phyloP scores from a whole-genome alignment of 345 rosid species.

The Eucalyptus erythrocorys region DNA sequence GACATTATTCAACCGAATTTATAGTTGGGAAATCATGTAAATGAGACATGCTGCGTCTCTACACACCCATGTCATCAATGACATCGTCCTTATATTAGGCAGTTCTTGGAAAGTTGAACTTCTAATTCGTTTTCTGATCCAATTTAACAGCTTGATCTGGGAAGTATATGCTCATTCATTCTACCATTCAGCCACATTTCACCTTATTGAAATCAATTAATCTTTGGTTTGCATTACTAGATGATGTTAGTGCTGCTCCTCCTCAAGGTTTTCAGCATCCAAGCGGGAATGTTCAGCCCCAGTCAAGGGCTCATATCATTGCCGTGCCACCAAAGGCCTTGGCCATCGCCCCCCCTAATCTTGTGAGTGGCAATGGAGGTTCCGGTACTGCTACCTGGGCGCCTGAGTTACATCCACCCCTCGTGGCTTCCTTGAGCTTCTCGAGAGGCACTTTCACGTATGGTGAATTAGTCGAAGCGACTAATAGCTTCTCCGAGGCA shows the following conservation, averaged over 20 bases:
- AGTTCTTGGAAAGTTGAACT: not conserved
- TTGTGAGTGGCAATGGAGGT: not conserved
- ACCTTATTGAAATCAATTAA: not conserved
- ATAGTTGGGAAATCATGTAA: not conserved
- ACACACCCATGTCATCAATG: not conserved
- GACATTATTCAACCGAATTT: not conserved
- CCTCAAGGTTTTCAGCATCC: not conserved
- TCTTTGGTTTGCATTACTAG: not conserved
- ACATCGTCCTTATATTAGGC: not conserved
- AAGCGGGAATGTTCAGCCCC: not conserved
- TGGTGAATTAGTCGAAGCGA: constrained; percentile 14
- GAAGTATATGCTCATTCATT: not conserved
- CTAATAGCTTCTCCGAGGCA: constrained; percentile 16
- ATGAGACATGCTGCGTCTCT: not conserved
- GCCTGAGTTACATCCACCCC: not conserved
- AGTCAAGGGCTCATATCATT: not conserved
- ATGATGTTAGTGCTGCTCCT: not conserved
- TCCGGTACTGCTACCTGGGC: constrained; percentile 1
- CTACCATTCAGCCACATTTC: not conserved
- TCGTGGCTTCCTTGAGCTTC: constrained; percentile 6
- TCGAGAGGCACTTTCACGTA: constrained; percentile 20
- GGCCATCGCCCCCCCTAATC: not conserved
- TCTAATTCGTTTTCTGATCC: not conserved
- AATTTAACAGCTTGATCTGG: not conserved
- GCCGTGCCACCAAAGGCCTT: not conserved